Evolutionary conservation across 75 land plant genomes (phyloP), one percentile per base, ranked within the genome.

Genomic region (Azolla pinnata): DNA sequence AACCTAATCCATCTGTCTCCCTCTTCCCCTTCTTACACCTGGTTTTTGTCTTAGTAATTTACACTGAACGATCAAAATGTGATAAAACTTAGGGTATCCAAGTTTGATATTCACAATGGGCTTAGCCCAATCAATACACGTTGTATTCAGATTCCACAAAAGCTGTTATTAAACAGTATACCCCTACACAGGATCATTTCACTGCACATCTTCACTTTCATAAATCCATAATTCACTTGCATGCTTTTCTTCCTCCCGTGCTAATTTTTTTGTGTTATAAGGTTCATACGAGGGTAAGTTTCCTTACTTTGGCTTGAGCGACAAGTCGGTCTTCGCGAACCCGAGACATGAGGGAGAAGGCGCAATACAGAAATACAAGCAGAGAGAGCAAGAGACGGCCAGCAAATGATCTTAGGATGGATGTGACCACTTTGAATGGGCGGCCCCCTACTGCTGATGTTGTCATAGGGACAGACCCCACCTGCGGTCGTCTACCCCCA

Each of bases 361-460:
- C 72, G 72, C 87, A 86, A 34, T 83, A 68, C 50, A 86, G 29
- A 17, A 90, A 73, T 0, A 83, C 87, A 30, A 76, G 24, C 5
- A 76, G 63, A 3, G 87, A 81, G 23, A 83, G 68, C 2, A 72
- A 71, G 4, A 83, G 44, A 34, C 82, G 69, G 28, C 80, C 85
- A 1, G 71, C 53, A 24, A 78, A 19, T 4, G 60, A 75, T 50
- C 65, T 80, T 49, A 81, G 52, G n/a, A 55, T 68, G 0, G 70
- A 69, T 14, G 60, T 48, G 31, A 68, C 61, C 60, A 75, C 75
- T 67, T 52, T 63, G 50, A 60, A 67, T 31, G 55, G 75, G 62
- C 72, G 65, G 33, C 52, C 28, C 14, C 70, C 68, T 19, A 48
- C 57, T 60, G 33, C 65, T 5, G 40, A n/a, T n/a, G n/a, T n/a